phyloP scores from a whole-genome alignment of 164 flowering plant genomes.

The Cinnamomum chago region DNA sequence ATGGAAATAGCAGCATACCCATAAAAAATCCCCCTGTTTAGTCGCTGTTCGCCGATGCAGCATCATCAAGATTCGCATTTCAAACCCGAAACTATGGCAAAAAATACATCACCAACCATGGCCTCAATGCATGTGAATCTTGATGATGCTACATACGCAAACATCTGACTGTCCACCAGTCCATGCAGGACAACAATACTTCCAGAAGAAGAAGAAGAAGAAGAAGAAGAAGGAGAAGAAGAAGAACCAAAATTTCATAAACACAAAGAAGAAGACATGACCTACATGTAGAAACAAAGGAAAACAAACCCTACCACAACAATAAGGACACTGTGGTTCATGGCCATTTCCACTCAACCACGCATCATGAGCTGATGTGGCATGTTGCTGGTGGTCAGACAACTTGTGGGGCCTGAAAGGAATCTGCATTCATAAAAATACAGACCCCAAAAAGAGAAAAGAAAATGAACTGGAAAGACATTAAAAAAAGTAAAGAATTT shows the following conservation, averaged over 20 bases:
- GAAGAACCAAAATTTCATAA: too few species aligned
- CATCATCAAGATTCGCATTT: slow-evolving; percentile 3
- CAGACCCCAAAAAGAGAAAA: background rate
- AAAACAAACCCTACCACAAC: background rate
- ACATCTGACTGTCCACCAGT: background rate
- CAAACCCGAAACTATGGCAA: background rate
- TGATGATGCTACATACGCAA: slow-evolving; percentile 4
- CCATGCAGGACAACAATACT: background rate
- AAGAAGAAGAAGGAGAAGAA: background rate
- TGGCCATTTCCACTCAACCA: background rate
- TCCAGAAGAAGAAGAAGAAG: background rate
- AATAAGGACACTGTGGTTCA: background rate
- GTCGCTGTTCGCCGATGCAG: slow-evolving; percentile 2
- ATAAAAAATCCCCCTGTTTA: background rate
- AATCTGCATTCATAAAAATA: background rate
- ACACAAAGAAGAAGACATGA: background rate
- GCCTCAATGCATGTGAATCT: background rate
- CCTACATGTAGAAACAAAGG: background rate
- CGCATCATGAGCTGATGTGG: background rate
- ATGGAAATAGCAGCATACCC: background rate
- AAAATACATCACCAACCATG: background rate
- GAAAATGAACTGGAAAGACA: background rate
- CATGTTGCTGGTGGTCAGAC: background rate
- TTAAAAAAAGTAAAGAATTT: too few species aligned
- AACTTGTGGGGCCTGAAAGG: background rate